Conservation (phyloP, 805 yeast genomes). For the Ogataea sp. region DNA sequence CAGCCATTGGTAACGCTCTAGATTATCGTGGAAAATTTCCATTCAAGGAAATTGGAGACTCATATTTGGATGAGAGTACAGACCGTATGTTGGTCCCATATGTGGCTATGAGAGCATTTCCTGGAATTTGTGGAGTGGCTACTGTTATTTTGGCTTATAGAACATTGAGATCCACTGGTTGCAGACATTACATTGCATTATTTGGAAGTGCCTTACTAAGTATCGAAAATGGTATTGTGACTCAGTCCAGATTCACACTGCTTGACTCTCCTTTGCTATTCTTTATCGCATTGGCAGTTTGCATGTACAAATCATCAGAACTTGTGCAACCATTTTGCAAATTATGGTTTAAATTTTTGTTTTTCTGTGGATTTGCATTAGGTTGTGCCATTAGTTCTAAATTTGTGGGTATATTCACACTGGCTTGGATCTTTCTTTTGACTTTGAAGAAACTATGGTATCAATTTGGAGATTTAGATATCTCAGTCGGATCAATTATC, state of each 20-base stretch:
- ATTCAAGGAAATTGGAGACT: conserved; percentile 45
- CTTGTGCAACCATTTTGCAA: conserved; percentile 33
- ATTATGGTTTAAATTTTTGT: conserved; percentile 46
- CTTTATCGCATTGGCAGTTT: conserved; percentile 36
- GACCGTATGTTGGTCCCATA: conserved; percentile 33
- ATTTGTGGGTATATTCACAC: conserved; percentile 62
- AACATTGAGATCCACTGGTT: conserved; percentile 47
- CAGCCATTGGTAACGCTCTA: conserved; percentile 47
- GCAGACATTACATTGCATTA: conserved; percentile 41
- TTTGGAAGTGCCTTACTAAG: conserved; percentile 43
- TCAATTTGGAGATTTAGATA: conserved; percentile 56
- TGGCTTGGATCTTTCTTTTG: conserved; percentile 52
- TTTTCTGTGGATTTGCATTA: conserved; percentile 38
- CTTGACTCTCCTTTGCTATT: conserved; percentile 38
- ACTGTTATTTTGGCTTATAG: conserved; percentile 45
- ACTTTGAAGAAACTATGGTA: conserved; percentile 52
- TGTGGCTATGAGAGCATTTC: conserved; percentile 46
- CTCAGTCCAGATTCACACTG: conserved; percentile 49
- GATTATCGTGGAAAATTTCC: conserved; percentile 57
- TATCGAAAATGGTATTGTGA: conserved; percentile 58
- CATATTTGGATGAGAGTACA: conserved; percentile 4
- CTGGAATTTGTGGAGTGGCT: conserved; percentile 47
- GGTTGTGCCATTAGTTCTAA: conserved; percentile 58
- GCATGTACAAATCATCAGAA: conserved; percentile 13
- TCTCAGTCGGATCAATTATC: conserved; percentile 29